Percentiles rank a stretch among this genome's conserved stretches.
These are phyloP conservation scores for Teunomyces panamensis DNA, from an alignment of 805 yeast genomes.

Conservation along the genomic window DNA sequence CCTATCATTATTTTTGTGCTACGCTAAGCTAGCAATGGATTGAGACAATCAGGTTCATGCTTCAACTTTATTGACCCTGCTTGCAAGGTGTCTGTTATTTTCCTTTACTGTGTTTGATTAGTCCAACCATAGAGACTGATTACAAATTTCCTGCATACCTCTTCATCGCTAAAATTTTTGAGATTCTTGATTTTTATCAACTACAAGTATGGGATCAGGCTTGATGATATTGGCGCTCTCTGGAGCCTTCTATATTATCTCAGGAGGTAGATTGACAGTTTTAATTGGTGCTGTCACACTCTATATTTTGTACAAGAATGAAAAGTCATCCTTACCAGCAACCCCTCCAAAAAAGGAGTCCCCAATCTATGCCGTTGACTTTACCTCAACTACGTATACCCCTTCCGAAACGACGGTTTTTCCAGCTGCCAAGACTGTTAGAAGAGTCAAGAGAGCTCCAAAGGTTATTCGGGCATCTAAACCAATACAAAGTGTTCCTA, in stretches of 20 bases:
- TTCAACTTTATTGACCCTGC: no score
- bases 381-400: conserved; percentile 33
- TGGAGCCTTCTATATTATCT: conserved; percentile 26
- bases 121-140: neutral
- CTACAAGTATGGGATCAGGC: conserved; percentile 11
- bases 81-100: neutral
- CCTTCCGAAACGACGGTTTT: conserved; percentile 20
- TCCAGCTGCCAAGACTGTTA: conserved; percentile 15
- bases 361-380: conserved; percentile 41
- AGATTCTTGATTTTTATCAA: neutral
- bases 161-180: conserved; percentile 1
- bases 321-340: neutral
- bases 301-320: neutral
- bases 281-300: neutral
- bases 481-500: conserved; percentile 18
- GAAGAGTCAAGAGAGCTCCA: conserved; percentile 33
- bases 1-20: no score
- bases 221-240: conserved; percentile 17
- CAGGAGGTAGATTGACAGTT: conserved; percentile 45
- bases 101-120: neutral
- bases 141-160: conserved; percentile 1
- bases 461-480: conserved; percentile 41
- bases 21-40: no score
- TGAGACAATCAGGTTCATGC: no score
- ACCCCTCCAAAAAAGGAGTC: conserved; percentile 14